These are phyloP conservation scores for Capronia epimyces DNA, from an alignment of 2,329 filamentous ascomycete genomes.

Conservation along the genomic window DNA sequence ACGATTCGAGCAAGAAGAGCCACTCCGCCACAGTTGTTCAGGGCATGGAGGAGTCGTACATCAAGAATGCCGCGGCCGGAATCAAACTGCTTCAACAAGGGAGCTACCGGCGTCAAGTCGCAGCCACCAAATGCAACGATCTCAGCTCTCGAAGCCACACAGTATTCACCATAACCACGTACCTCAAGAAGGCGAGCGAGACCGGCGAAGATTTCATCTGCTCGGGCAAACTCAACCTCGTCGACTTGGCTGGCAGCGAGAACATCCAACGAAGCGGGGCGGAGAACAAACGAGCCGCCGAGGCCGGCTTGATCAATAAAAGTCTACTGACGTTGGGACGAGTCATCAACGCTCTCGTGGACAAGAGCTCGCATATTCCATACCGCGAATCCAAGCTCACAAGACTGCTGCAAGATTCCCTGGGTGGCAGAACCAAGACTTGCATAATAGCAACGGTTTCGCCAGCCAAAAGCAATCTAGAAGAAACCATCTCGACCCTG, in stretches of 20 bases:
- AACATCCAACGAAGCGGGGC: constrained; percentile 96
- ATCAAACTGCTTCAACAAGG: constrained; percentile 84
- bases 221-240: constrained; percentile 89
- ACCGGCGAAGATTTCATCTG: constrained; percentile 85
- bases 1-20: constrained; percentile 82
- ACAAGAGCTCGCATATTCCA: constrained; percentile 83
- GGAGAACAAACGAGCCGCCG: constrained; percentile 93
- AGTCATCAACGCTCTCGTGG: constrained; percentile 95
- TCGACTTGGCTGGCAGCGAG: constrained; percentile 93
- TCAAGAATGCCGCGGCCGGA: constrained; percentile 75
- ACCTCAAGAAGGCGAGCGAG: constrained; percentile 74
- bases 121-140: constrained; percentile 98
- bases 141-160: constrained; percentile 95
- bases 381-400: constrained; percentile 94
- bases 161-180: constrained; percentile 91
- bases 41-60: constrained; percentile 95
- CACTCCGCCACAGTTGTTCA: constrained; percentile 82
- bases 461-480: constrained; percentile 87
- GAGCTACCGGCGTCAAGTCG: constrained; percentile 93
- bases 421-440: constrained; percentile 92
- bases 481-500: constrained; percentile 95
- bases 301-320: constrained; percentile 97
- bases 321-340: constrained; percentile 88
- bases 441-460: constrained; percentile 98
- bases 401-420: constrained; percentile 86